phyloP scores from a whole-genome alignment of 805 yeast genomes.

The Jamesozyma rosinii region DNA sequence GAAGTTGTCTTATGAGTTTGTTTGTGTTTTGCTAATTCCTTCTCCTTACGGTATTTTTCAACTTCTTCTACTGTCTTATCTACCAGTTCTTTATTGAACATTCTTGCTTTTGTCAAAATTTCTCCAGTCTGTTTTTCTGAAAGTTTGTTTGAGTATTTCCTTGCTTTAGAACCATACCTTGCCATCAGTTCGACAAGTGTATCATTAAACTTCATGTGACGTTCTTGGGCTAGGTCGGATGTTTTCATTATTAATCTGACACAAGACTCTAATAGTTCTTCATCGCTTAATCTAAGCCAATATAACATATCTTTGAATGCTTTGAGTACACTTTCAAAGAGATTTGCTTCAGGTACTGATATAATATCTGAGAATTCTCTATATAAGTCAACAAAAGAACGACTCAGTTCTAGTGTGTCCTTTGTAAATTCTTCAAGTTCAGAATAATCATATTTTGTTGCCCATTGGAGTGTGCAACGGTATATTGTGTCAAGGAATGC shows the following conservation, averaged over 20 bases:
- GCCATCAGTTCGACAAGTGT: constrained; percentile 49
- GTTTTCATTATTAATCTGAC: constrained; percentile 59
- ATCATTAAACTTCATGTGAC: constrained; percentile 43
- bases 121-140: constrained; percentile 56
- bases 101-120: constrained; percentile 51
- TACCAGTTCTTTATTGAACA: constrained; percentile 45
- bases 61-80: constrained; percentile 40
- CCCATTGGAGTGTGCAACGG: constrained; percentile 66
- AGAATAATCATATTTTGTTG: constrained; percentile 45
- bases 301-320: constrained; percentile 61
- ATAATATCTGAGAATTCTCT: constrained; percentile 38
- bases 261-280: constrained; percentile 56
- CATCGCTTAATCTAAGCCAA: constrained; percentile 79
- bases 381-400: constrained; percentile 55
- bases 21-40: constrained; percentile 11
- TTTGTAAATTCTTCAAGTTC: constrained; percentile 73
- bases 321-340: constrained; percentile 48
- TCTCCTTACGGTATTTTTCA: constrained; percentile 31
- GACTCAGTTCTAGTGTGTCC: constrained; percentile 74
- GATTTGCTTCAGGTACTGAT: constrained; percentile 25
- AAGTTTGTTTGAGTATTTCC: constrained; percentile 59
- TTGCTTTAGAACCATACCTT: constrained; percentile 56
- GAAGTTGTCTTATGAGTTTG: not conserved
- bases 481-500: constrained; percentile 58
- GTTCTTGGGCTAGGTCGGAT: constrained; percentile 52